A percentile compares a stretch with the other conserved stretches of the same genome.
Conservation (phyloP, 495 filamentous ascomycete species). For the Penicillium subrubescens region DNA sequence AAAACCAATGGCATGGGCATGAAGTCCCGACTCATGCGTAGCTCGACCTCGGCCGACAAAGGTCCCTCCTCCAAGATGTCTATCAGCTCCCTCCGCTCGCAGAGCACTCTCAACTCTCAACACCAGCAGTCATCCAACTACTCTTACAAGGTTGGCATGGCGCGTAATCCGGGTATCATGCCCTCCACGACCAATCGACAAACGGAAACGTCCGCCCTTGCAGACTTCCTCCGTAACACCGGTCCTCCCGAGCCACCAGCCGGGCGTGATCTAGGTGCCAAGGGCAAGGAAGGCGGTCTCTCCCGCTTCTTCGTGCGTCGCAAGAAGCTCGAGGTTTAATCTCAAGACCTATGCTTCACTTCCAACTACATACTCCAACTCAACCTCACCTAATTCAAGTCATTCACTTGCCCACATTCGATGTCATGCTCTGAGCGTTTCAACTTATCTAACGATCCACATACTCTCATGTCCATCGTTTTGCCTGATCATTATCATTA, state of each 20-base stretch:
- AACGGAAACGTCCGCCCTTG: conserved; percentile 69
- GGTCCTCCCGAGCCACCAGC: conserved; percentile 61
- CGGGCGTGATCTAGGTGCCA: conserved; percentile 18
- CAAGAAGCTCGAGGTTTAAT: conserved; percentile 43
- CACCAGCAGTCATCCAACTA: conserved; percentile 34
- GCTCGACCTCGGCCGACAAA: conserved; percentile 26
- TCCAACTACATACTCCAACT: background rate
- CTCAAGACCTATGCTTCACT: background rate
- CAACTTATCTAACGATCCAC: conserved; percentile 36
- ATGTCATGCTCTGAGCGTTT: conserved; percentile 41
- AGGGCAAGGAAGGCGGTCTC: conserved; percentile 34
- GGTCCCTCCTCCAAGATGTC: conserved; percentile 35
- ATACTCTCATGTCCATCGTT: conserved; percentile 31
- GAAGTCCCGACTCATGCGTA: conserved; percentile 63
- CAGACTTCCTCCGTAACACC: conserved; percentile 77
- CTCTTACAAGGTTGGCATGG: conserved; percentile 41
- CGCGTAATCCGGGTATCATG: conserved; percentile 36
- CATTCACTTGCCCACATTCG: conserved; percentile 19
- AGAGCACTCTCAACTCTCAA: conserved; percentile 19
- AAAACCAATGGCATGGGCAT: conserved; percentile 57
- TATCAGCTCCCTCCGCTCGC: conserved; percentile 36
- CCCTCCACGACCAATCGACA: conserved; percentile 32
- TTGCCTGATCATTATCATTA: conserved; percentile 7
- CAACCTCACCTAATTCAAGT: background rate
- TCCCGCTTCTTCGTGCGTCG: conserved; percentile 46